These are phyloP conservation scores for Eutrema salsugineum DNA, from an alignment of 441 rosid species.

Conservation along the genomic window DNA sequence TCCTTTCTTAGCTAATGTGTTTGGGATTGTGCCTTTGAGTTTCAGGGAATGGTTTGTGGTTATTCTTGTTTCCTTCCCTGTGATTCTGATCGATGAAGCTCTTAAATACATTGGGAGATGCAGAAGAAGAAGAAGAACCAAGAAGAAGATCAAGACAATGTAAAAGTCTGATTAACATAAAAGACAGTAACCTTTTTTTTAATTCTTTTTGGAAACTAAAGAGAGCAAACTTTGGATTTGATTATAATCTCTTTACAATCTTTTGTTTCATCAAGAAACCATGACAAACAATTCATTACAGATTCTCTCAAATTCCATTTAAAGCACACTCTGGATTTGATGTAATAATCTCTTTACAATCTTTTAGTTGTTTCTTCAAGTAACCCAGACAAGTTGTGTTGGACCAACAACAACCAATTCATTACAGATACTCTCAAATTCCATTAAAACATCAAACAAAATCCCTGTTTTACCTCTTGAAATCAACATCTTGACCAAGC, in stretches of 20 bases:
- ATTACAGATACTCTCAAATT: slow-evolving; percentile 55
- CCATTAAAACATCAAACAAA: slow-evolving; percentile 48
- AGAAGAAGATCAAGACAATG: slow-evolving; percentile 31
- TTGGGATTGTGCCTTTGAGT: slow-evolving; percentile 79
- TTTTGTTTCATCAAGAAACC: slow-evolving; percentile 18
- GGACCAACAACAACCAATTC: slow-evolving; percentile 35
- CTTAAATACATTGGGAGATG: slow-evolving; percentile 61
- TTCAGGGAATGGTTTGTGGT: slow-evolving; percentile 74
- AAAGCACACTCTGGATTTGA: slow-evolving; percentile 1
- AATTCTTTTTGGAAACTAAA: background rate
- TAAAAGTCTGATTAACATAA: slow-evolving; percentile 3
- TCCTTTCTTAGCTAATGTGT: slow-evolving; percentile 71
- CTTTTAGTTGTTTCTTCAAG: slow-evolving; percentile 17
- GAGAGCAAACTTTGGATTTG: background rate
- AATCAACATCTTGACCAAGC: slow-evolving; percentile 48
- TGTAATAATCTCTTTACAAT: slow-evolving; percentile 1
- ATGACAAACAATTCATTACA: slow-evolving; percentile 32
- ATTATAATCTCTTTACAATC: background rate
- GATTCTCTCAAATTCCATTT: slow-evolving; percentile 50
- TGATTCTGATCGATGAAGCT: slow-evolving; percentile 69
- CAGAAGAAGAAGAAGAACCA: slow-evolving; percentile 37
- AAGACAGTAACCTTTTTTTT: background rate
- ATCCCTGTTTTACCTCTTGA: slow-evolving; percentile 43
- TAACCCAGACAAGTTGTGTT: slow-evolving; percentile 35
- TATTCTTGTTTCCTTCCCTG: slow-evolving; percentile 70